Base-by-base conservation (phyloP, 345 rosid genomes). In the Eucalyptus regnans region DNA sequence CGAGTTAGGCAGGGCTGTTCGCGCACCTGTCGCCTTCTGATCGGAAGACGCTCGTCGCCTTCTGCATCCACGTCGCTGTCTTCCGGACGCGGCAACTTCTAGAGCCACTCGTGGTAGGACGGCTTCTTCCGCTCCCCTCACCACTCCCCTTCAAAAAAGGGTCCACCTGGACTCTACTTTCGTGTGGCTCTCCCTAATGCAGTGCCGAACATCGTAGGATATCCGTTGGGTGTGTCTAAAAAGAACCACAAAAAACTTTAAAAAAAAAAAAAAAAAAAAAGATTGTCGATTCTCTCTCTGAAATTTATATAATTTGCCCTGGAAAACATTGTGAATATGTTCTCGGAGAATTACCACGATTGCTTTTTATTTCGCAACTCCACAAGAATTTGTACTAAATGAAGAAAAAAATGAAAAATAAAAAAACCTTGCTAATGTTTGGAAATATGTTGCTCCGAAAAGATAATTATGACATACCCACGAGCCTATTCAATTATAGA, bases 271-370 rank as follows among this genome's bases (percentile, higher is more conserved):
- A 7, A 29, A 2, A 66, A 29, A 3, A 5, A 10, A 18, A 9
- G 13, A 33, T 9, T 71, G 6, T 5, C 81, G 18, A 2, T 18
- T 71, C 22, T 33, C 13, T 9, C 81, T 17, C 33, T 15, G 11
- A 31, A 66, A 15, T 9, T 33, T 9, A 33, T 68, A 17, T 31
- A 31, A 66, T 66, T 66, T 66, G 2, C 11, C 44, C 41, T 5
- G 12, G 25, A 71, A 33, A 37, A 71, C 7, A 33, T 7, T 2
- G 2, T 64, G 5, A n/a, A 64, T 64, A 14, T 17, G 9, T 7
- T n/a, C n/a, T 8, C 7, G 18, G 41, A 66, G 15, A 31, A 66
- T 66, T 66, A 15, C 2, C 0, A 11, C 0, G 1, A 31, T 27
- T 62, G 14, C 15, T 12, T 62, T 60, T 62, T 62, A 4, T 11